Conservation (phyloP, 306 rosid genomes). For the Pyrus pyrifolia region DNA sequence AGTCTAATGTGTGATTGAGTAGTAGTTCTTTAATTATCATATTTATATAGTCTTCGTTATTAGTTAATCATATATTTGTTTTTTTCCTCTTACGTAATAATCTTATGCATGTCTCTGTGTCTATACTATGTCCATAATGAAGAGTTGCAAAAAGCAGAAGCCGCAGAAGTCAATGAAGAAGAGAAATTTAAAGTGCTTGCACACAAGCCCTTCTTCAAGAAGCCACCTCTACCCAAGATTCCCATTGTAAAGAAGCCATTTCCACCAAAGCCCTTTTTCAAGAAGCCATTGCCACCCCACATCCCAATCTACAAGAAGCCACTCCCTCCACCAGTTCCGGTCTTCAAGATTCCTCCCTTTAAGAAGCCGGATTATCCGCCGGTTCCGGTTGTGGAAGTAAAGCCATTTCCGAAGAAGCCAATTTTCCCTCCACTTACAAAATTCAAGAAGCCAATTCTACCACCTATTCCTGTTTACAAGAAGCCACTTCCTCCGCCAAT, state of each 20-base stretch:
- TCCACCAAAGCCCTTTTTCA: slow-evolving; percentile 9
- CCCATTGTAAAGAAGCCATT: background rate
- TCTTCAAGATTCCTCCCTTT: slow-evolving; percentile 8
- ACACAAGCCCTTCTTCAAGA: background rate
- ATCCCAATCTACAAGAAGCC: slow-evolving; percentile 2
- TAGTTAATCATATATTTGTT: background rate
- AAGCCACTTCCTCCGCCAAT: background rate
- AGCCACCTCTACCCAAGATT: background rate
- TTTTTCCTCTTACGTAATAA: background rate
- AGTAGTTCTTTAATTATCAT: too few relatives aligned
- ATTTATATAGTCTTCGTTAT: background rate
- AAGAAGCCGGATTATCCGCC: background rate
- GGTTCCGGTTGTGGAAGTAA: background rate
- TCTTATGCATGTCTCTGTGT: background rate
- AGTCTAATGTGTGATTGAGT: too few relatives aligned
- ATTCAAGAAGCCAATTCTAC: slow-evolving; percentile 7
- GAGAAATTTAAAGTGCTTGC: too few relatives aligned
- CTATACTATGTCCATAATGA: background rate
- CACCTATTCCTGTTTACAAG: background rate
- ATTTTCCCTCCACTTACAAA: background rate
- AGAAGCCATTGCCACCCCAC: background rate
- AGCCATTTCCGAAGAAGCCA: slow-evolving; percentile 1
- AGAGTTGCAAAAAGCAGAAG: background rate
- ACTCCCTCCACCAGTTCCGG: background rate
- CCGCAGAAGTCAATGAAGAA: background rate